Percentiles rank a stretch among this genome's conserved stretches.
Conservation (phyloP, 2,329 filamentous ascomycete species). For the Tetracladium maxilliforme region DNA sequence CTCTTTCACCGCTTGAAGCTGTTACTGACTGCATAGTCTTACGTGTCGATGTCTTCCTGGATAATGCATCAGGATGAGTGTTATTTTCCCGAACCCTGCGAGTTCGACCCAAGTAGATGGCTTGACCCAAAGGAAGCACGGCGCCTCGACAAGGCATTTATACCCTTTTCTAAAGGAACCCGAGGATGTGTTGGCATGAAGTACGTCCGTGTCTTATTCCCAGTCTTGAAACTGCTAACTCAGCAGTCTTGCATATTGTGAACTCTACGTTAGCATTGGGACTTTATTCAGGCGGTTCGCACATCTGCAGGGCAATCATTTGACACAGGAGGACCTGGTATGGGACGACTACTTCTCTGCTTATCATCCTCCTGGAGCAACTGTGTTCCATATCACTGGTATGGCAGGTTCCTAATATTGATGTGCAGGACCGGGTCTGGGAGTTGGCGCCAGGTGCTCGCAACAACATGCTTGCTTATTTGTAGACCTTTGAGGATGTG, state of each 20-base stretch:
- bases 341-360: conserved; percentile 16
- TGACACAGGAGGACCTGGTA: conserved; percentile 10
- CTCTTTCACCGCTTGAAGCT: not conserved
- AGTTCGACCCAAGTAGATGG: conserved; percentile 21
- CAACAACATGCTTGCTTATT: too few relatives aligned
- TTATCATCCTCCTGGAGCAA: conserved; percentile 7
- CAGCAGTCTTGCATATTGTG: conserved; percentile 18
- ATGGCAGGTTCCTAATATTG: too few relatives aligned
- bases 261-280: conserved; percentile 17
- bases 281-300: conserved; percentile 14
- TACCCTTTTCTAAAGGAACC: conserved; percentile 20
- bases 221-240: too few relatives aligned
- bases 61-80: conserved; percentile 15
- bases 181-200: conserved; percentile 19
- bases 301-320: conserved; percentile 7
- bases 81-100: conserved; percentile 15
- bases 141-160: conserved; percentile 16
- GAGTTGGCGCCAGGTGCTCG: too few relatives aligned
- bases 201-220: too few relatives aligned
- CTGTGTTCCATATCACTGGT: conserved; percentile 9
- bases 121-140: conserved; percentile 5
- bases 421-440: too few relatives aligned
- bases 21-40: conserved; percentile 3
- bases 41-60: conserved; percentile 18
- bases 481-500: too few relatives aligned